phyloP scores from a whole-genome alignment of 352 stramenopile species.

The Hyaloperonospora brassicae region DNA sequence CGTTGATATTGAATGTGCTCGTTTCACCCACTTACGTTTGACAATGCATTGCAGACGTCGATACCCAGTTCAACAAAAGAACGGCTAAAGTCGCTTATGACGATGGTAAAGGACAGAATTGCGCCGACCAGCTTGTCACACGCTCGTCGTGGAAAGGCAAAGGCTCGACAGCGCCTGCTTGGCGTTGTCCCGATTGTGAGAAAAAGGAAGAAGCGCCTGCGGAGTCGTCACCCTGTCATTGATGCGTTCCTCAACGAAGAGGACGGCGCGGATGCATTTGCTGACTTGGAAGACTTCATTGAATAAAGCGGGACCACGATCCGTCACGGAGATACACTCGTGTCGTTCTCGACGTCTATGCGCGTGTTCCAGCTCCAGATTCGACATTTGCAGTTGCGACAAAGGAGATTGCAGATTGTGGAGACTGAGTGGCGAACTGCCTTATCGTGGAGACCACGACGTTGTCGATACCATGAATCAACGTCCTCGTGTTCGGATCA shows the following conservation, averaged over 20 bases:
- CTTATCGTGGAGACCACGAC: constrained; percentile 17
- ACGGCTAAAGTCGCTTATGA: constrained; percentile 30
- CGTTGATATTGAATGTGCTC: neutral
- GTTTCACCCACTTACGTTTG: neutral
- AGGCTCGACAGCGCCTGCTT: constrained; percentile 30
- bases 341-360: constrained; percentile 7
- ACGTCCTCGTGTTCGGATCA: neutral
- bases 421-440: constrained; percentile 34
- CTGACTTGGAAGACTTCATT: constrained; percentile 75
- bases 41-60: constrained; percentile 16
- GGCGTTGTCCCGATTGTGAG: constrained; percentile 50
- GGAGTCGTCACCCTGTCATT: constrained; percentile 64
- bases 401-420: constrained; percentile 22
- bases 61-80: constrained; percentile 19
- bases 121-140: constrained; percentile 11
- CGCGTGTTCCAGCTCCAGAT: constrained; percentile 18
- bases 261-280: constrained; percentile 56
- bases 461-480: constrained; percentile 16
- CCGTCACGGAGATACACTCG: neutral
- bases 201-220: constrained; percentile 43
- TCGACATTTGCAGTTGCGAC: constrained; percentile 28
- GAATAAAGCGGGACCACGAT: constrained; percentile 27
- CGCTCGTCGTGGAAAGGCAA: constrained; percentile 14
- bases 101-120: constrained; percentile 36
- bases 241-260: constrained; percentile 72